phyloP scores from a whole-genome alignment of 129 eudicot genomes.

The Tagetes patula region DNA sequence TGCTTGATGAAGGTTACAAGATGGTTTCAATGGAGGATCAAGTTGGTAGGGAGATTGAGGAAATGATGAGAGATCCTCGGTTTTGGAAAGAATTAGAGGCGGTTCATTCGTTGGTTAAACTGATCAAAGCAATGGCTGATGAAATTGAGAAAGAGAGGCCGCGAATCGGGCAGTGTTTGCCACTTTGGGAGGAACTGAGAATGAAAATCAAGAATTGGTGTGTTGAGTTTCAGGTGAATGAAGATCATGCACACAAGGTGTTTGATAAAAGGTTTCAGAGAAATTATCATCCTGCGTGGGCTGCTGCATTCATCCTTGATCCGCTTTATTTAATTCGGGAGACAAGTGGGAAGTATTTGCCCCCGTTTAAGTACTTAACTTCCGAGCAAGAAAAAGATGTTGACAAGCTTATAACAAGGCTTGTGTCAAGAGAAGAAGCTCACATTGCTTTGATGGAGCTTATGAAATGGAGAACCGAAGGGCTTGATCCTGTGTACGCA shows the following conservation, averaged over 20 bases:
- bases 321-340: conserved; percentile 74
- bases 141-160: conserved; percentile 72
- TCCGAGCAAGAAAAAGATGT: conserved; percentile 84
- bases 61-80: conserved; percentile 60
- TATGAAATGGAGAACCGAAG: conserved; percentile 95
- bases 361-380: conserved; percentile 76
- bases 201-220: conserved; percentile 69
- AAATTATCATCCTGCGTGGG: conserved; percentile 93
- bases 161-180: conserved; percentile 76
- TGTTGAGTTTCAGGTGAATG: conserved; percentile 54
- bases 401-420: conserved; percentile 69
- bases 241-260: conserved; percentile 52
- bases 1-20: conserved; percentile 69
- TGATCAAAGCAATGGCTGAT: conserved; percentile 53
- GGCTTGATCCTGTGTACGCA: conserved; percentile 85
- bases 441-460: conserved; percentile 85
- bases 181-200: conserved; percentile 80
- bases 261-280: conserved; percentile 65
- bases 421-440: conserved; percentile 82
- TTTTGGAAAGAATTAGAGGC: conserved; percentile 86
- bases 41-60: conserved; percentile 65
- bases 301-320: conserved; percentile 85
- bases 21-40: conserved; percentile 57
- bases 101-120: conserved; percentile 57
- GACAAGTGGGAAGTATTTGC: conserved; percentile 74